These are phyloP conservation scores for Xylariaceae sp. DNA, from an alignment of 2,329 filamentous ascomycete species.

Conservation along the genomic window DNA sequence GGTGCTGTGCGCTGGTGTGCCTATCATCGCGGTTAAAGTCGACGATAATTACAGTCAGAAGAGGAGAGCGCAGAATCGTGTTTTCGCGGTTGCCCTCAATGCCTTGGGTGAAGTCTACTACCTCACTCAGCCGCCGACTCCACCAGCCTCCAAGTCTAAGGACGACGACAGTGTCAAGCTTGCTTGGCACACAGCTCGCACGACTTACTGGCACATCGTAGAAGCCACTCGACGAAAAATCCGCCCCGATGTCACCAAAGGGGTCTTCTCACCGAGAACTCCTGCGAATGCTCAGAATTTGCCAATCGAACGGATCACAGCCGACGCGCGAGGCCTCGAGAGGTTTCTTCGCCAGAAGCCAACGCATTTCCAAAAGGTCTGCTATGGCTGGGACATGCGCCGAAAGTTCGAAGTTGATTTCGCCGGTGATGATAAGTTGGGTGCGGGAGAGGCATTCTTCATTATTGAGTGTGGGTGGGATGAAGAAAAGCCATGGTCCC, in stretches of 20 bases:
- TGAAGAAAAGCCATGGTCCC: conserved; percentile 44
- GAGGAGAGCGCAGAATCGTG: conserved; percentile 62
- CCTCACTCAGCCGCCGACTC: conserved; percentile 63
- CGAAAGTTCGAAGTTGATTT: conserved; percentile 84
- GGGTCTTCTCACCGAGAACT: conserved; percentile 75
- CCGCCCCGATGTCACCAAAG: conserved; percentile 61
- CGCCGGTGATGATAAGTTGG: conserved; percentile 68
- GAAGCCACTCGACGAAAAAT: conserved; percentile 71
- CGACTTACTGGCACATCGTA: conserved; percentile 73
- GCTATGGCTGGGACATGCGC: conserved; percentile 88
- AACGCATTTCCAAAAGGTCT: conserved; percentile 70
- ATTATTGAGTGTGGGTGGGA: conserved; percentile 69
- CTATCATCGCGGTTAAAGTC: conserved; percentile 75
- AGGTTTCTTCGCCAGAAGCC: conserved; percentile 67
- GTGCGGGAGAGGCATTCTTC: conserved; percentile 70
- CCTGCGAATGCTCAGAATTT: conserved; percentile 70
- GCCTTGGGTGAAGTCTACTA: conserved; percentile 90
- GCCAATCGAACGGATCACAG: conserved; percentile 61
- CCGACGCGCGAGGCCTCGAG: conserved; percentile 79
- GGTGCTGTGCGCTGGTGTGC: conserved; percentile 87
- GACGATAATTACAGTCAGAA: conserved; percentile 76
- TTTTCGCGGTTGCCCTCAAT: conserved; percentile 93
- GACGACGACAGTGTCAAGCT: conserved; percentile 55
- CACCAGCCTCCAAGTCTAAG: conserved; percentile 44
- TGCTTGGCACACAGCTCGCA: conserved; percentile 77